These are phyloP conservation scores for Circinella minor DNA, from an alignment of 371 early-diverging fungal species.

Conservation along the genomic window DNA sequence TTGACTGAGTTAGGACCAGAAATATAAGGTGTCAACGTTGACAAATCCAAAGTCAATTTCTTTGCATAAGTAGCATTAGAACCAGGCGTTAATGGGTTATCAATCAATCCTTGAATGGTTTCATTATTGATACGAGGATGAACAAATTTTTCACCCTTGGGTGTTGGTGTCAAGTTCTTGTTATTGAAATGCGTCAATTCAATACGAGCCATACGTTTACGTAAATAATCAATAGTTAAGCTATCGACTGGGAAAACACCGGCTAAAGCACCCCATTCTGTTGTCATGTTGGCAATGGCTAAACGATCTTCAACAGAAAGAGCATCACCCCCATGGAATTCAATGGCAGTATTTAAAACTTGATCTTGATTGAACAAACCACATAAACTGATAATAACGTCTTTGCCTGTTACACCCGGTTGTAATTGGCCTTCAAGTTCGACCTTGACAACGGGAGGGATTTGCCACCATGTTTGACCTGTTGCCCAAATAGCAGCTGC, in stretches of 20 bases:
- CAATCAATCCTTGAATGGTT: constrained; percentile 59
- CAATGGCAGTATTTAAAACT: constrained; percentile 93
- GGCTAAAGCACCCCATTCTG: constrained; percentile 98
- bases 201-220: constrained; percentile 66
- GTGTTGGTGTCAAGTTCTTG: constrained; percentile 45
- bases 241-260: constrained; percentile 95
- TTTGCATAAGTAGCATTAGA: constrained; percentile 82
- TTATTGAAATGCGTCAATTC: constrained; percentile 57
- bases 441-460: constrained; percentile 92
- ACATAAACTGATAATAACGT: constrained; percentile 93
- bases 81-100: constrained; percentile 64
- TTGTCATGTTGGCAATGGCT: constrained; percentile 97
- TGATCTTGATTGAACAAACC: constrained; percentile 85
- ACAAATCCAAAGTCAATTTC: constrained; percentile 84
- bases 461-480: constrained; percentile 97
- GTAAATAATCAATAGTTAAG: constrained; percentile 72
- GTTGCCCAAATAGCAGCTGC: constrained; percentile 98
- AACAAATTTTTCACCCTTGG: constrained; percentile 48
- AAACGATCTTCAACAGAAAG: constrained; percentile 89
- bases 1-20: constrained; percentile 97
- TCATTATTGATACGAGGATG: constrained; percentile 78
- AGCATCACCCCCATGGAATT: constrained; percentile 81
- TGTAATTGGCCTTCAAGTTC: constrained; percentile 76
- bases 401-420: constrained; percentile 91
- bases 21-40: constrained; percentile 85